These are phyloP conservation scores for Polygonum aviculare DNA, from an alignment of 148 eudicot genomes.

Conservation along the genomic window DNA sequence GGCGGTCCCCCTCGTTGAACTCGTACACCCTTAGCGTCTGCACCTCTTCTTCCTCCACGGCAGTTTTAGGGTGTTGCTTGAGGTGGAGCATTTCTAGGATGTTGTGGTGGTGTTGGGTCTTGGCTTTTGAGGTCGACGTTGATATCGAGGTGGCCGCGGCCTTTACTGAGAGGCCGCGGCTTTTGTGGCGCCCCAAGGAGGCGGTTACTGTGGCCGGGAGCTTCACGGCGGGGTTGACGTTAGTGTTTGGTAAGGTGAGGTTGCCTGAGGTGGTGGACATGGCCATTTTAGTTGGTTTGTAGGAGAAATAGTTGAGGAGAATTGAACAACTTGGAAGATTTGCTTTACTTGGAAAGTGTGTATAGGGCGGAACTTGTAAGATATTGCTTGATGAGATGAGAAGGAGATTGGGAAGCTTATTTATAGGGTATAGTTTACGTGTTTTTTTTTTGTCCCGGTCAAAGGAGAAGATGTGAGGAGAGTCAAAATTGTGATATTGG, in stretches of 20 bases:
- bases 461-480: no score
- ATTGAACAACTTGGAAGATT: not conserved
- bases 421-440: no score
- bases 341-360: no score
- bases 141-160: not conserved
- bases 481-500: no score
- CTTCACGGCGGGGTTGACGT: not conserved
- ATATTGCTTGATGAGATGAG: no score
- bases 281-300: not conserved
- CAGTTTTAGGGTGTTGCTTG: not conserved
- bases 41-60: not conserved
- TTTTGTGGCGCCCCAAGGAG: not conserved
- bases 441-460: no score
- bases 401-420: no score
- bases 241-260: not conserved
- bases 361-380: no score
- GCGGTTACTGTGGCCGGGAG: not conserved
- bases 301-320: not conserved
- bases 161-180: not conserved
- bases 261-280: not conserved
- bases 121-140: not conserved
- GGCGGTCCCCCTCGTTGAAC: constrained; percentile 22
- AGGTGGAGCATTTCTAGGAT: not conserved
- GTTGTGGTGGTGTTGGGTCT: not conserved
- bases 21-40: constrained; percentile 15